Evolutionary conservation across 1,284 basidiomycete genomes (phyloP).

Genomic region (Marasmius fiardii): DNA sequence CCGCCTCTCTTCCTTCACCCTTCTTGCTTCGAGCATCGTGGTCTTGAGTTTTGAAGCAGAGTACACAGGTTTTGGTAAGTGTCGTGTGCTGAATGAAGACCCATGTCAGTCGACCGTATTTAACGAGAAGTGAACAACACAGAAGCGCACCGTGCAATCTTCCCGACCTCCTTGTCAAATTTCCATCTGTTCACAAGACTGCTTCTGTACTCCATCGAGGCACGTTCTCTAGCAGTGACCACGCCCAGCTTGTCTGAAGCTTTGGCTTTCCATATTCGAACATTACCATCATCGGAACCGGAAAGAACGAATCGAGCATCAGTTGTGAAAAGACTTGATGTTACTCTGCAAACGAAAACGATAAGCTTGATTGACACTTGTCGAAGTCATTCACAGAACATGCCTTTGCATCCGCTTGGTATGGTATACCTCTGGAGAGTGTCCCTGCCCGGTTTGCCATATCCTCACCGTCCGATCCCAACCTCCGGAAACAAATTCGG

Average conservation of each 20-base stretch:
- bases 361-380: slow-evolving; percentile 15
- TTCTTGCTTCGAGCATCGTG: slow-evolving; percentile 88
- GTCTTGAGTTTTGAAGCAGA: slow-evolving; percentile 86
- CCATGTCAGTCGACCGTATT: slow-evolving; percentile 6
- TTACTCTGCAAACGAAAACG: slow-evolving; percentile 46
- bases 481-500: slow-evolving; percentile 92
- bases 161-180: slow-evolving; percentile 78
- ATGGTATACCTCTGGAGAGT: slow-evolving; percentile 90
- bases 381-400: slow-evolving; percentile 8
- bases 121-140: slow-evolving; percentile 10
- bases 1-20: slow-evolving; percentile 92
- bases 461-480: slow-evolving; percentile 95
- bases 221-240: slow-evolving; percentile 88
- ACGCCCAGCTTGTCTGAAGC: slow-evolving; percentile 93
- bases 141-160: slow-evolving; percentile 69
- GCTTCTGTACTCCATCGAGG: slow-evolving; percentile 90
- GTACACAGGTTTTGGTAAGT: slow-evolving; percentile 89
- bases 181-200: slow-evolving; percentile 90
- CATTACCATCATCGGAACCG: slow-evolving; percentile 96
- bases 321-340: slow-evolving; percentile 77
- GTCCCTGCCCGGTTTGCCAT: slow-evolving; percentile 89
- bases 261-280: slow-evolving; percentile 94
- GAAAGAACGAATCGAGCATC: slow-evolving; percentile 93
- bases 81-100: slow-evolving; percentile 57
- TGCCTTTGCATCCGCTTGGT: slow-evolving; percentile 99